phyloP scores from a whole-genome alignment of 768 basidiomycete genomes.

The Tricholoma matsutake region DNA sequence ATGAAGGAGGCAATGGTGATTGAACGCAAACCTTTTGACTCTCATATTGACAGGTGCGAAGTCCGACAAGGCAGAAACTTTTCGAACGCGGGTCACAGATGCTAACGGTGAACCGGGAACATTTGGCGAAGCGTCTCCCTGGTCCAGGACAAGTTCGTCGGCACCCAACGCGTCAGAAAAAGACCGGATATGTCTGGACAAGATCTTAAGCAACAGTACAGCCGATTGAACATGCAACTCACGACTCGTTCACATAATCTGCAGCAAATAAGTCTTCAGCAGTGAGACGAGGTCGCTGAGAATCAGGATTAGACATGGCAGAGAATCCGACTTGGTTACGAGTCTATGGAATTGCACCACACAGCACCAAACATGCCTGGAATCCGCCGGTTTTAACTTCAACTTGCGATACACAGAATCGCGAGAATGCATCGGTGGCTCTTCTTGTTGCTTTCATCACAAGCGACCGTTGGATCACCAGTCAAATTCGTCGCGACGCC shows the following conservation, averaged over 20 bases:
- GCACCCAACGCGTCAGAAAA: slow-evolving; percentile 72
- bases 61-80: slow-evolving; percentile 81
- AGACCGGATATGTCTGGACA: slow-evolving; percentile 54
- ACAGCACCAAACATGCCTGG: too few relatives aligned
- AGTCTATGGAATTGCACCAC: neutral
- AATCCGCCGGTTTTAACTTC: too few relatives aligned
- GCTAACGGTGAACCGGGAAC: slow-evolving; percentile 38
- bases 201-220: slow-evolving; percentile 4
- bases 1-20: neutral
- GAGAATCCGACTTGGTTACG: too few relatives aligned
- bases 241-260: slow-evolving; percentile 76
- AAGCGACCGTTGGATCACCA: slow-evolving; percentile 10
- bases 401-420: neutral
- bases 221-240: slow-evolving; percentile 22
- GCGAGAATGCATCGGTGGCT: slow-evolving; percentile 16
- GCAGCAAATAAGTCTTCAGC: slow-evolving; percentile 37
- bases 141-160: slow-evolving; percentile 48
- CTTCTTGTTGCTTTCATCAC: slow-evolving; percentile 5
- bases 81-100: slow-evolving; percentile 53
- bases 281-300: neutral
- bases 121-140: slow-evolving; percentile 33
- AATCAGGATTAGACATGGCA: neutral
- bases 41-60: slow-evolving; percentile 88
- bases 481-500: slow-evolving; percentile 8
- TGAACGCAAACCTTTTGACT: slow-evolving; percentile 59